Base-by-base conservation (phyloP, 345 rosid genomes). In the Ceriops tagal region DNA sequence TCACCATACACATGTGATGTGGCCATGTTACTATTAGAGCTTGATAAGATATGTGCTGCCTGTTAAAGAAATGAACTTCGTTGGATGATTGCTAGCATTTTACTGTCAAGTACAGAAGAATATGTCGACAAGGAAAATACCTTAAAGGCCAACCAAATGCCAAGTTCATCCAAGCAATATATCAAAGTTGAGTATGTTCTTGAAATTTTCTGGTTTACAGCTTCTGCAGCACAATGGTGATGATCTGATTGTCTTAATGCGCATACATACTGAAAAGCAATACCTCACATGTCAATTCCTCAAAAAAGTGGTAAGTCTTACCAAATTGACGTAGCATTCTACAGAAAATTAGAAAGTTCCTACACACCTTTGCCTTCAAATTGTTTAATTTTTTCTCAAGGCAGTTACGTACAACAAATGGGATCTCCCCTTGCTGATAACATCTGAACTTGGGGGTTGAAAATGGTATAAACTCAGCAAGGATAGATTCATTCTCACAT, bases 111-210 rank as follows among this genome's bases (percentile, higher is more conserved):
- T 22, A 8, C 59, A 66, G n/a, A 4, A 58, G 51, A 61, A 39
- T 13, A 39, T 39, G 15, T 10, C 13, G 9, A 47, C 28, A 65
- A 13, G 65, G 27, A 30, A 61, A 34, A 26, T 79, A 91, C 98
- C 99, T 89, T 90, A 28, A 52, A 78, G 28, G 99, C 92, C 78
- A 86, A 76, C 91, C 85, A 89, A 67, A 86, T 76, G 20, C 99
- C 99, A n/a, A 89, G 92, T 21, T 90, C 87, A 20, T 74, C 80
- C 77, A 88, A 72, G 77, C 99, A 95, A 77, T 76, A 85, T 26
- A 79, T 55, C 58, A 95, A 73, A 37, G 72, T 64, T n/a, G 80
- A 77, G 66, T 66, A 56, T 47, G 82, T 78, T 76, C 57, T 90
- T 11, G 63, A 65, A 63, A 92, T 61, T 73, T 73, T 87, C 78